Evolutionary conservation across 495 filamentous ascomycete species (phyloP), one percentile per base, ranked within the genome.

Genomic region (Margaritispora aquatica): DNA sequence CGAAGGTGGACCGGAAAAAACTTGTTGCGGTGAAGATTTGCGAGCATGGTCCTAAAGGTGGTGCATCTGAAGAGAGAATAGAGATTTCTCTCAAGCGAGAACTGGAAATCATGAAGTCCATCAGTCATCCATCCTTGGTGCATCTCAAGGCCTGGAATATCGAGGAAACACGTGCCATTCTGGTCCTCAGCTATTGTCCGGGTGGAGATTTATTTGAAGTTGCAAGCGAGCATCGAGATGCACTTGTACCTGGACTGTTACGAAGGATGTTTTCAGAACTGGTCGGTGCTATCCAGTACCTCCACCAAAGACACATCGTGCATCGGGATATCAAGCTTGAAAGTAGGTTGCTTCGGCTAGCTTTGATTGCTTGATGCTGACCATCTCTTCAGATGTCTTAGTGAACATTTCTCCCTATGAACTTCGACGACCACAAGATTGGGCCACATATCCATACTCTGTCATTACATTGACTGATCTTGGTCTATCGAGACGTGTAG

Each of bases 261-360:
- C 82, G 90, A 55, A 84, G 94, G 27, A 92, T 98, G 27, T 96
- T 96, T 71, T 80, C 92, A 13, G 94, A 98, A 70, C 69, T 97
- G 60, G 86, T 96, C 19, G 80, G 80, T 58, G 95, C 95, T 1
- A 84, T 96, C 27, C 80, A 79, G 23, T 96, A 97, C 77, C 77
- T 98, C 27, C 94, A 98, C 72, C 75, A 77, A 26, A 70, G 88
- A 65, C 88, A 81, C 65, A 96, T 98, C 62, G 93, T 96, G 44
- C 94, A 98, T 68, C 84, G 94, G 24, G 94, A 98, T 72, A 95
- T 98, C 68, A 98, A 98, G 72, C 84, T 98, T 51, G 94, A 98
- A 75, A 98, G 92, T 96, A 36, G 23, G 21, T 36, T 41, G 2
- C 11, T 36, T 44, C 19, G 38, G 38, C 7, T 44, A 17, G 19